These are phyloP conservation scores for Brassica cretica DNA, from an alignment of 345 rosid genomes.

Conservation along the genomic window DNA sequence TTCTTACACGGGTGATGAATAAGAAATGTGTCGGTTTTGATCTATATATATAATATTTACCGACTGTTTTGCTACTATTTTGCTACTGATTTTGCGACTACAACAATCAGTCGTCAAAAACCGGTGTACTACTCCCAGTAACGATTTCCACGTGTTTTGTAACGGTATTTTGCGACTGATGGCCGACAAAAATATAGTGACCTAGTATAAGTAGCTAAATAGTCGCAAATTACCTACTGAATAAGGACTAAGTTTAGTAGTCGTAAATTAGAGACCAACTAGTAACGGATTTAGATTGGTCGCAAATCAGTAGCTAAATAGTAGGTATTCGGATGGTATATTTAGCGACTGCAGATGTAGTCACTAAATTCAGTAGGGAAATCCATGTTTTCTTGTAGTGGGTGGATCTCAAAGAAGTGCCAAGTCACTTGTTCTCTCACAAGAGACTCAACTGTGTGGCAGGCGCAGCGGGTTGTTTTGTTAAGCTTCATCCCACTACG, in stretches of 20 bases:
- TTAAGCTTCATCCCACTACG: too few species aligned
- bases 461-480: too few species aligned
- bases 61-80: background rate
- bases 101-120: background rate
- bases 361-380: background rate
- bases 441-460: too few species aligned
- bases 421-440: too few species aligned
- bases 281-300: background rate
- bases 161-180: background rate
- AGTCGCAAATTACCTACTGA: too few species aligned
- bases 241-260: background rate
- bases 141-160: background rate
- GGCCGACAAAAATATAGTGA: background rate
- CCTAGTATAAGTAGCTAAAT: too few species aligned
- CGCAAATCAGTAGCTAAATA: background rate
- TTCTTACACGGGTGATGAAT: background rate
- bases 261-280: background rate
- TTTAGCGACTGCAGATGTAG: background rate
- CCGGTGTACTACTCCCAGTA: background rate
- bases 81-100: background rate
- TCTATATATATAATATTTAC: background rate
- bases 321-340: background rate
- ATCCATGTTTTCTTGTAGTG: background rate
- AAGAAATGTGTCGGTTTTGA: background rate
- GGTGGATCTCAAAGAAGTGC: too few species aligned